Base-by-base conservation (phyloP, 2,329 filamentous ascomycete species). In the Nemania sp. region DNA sequence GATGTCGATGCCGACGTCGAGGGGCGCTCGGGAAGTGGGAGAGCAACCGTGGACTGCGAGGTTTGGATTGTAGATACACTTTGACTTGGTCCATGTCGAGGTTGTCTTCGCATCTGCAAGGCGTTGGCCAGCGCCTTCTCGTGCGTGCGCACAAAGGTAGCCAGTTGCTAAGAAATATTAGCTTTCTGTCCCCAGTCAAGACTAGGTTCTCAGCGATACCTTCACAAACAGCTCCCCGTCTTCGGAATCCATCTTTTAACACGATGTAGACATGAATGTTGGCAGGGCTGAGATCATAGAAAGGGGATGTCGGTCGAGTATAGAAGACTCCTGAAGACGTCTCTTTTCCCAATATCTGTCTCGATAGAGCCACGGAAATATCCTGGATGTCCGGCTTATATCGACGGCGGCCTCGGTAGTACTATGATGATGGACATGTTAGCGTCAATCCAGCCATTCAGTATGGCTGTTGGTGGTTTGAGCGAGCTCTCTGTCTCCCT, bases 81-180 rank as follows among this genome's bases (percentile, higher is more conserved):
- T 69, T 88, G 85, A 12, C 89, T 87, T 57, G 86, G 78, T 67
- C 84, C 85, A 86, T 93, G 87, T 70, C 88, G 89, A 64, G 85
- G 84, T 71, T 91, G 88, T 70, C 91, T 87, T 75, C 89, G 89
- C 69, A 96, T 83, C 76, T 97, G 94, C 65, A 97, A 82, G 70
- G 94, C 94, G 80, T 98, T 98, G 74, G 95, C 95, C 65, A 99
- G 86, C 39, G 93, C 94, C 79, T 96, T 96, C 79, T 99, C 95
- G 81, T 99, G 92, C 57, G 92, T 97, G 65, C 93, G 92, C 78
- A 99, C 92, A 78, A 97, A 98, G 79, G 89, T 89, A 74, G 94
- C 93, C 75, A 99, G 85, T 83, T 96, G 95, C 94, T 97, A 75
- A 61, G 40, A 54, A 32, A 63, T 76, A 64, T 69, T 61, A 69